A percentile compares a stretch with the other conserved stretches of the same genome.
phyloP scores from a whole-genome alignment of 345 rosid species.

The Populus euphratica region DNA sequence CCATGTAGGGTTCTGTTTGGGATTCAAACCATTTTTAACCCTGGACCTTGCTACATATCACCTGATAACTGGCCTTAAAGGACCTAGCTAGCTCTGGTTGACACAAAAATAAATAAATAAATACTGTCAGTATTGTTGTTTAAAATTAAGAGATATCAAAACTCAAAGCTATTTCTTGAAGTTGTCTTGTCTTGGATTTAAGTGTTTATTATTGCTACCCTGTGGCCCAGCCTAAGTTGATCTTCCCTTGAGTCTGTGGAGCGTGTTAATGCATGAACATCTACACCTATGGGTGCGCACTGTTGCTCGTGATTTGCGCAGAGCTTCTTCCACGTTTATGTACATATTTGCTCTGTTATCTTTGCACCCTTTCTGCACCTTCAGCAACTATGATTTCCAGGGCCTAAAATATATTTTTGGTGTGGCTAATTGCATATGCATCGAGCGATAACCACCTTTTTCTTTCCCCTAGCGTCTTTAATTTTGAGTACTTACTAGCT shows the following conservation, averaged over 20 bases:
- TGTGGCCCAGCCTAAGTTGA: constrained; percentile 7
- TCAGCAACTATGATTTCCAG: background rate
- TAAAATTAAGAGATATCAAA: background rate
- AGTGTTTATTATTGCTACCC: background rate
- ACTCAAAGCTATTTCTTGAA: background rate
- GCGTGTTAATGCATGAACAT: background rate
- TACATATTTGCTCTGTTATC: background rate
- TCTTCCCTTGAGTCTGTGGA: background rate
- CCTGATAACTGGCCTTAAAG: background rate
- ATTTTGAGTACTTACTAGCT: background rate
- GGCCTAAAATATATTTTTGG: too few species aligned
- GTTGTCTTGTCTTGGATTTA: background rate
- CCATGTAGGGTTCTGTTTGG: constrained; percentile 23
- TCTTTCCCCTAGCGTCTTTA: background rate
- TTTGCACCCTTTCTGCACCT: background rate
- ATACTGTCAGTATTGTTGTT: background rate
- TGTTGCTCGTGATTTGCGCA: background rate
- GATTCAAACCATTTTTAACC: constrained; percentile 33
- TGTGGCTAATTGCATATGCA: background rate
- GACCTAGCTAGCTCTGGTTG: background rate
- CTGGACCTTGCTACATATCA: constrained; percentile 11
- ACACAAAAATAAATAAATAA: background rate
- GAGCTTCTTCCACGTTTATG: background rate
- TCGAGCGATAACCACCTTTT: background rate
- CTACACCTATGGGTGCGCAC: background rate